Evolutionary conservation across 805 yeast species (phyloP).

Genomic region (Ogataea thermomethanolica): DNA sequence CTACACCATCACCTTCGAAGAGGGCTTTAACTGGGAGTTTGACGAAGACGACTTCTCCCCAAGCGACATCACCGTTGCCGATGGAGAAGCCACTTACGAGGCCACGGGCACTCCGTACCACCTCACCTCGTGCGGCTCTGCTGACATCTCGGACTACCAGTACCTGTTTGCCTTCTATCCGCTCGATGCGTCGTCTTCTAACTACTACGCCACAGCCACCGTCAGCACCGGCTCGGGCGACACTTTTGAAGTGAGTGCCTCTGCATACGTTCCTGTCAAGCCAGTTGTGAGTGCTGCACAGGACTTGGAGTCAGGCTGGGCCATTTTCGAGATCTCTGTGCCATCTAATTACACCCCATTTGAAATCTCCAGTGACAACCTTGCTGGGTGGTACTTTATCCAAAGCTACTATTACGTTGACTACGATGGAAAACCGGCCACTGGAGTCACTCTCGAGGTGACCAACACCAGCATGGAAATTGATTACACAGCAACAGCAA

Average conservation of each 20-base stretch:
- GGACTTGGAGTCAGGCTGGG: slow-evolving; percentile 7
- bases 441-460: slow-evolving; percentile 1
- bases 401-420: slow-evolving; percentile 4
- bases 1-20: slow-evolving; percentile 2
- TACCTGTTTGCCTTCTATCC: slow-evolving; percentile 1
- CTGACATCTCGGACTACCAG: not conserved
- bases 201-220: slow-evolving; percentile 3
- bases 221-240: slow-evolving; percentile 1
- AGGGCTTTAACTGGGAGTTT: slow-evolving; percentile 8
- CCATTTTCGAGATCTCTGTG: slow-evolving; percentile 11
- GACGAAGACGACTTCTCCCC: slow-evolving; percentile 1
- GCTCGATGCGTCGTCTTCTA: not conserved
- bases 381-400: slow-evolving; percentile 6
- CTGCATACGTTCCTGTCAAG: slow-evolving; percentile 1
- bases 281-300: slow-evolving; percentile 7
- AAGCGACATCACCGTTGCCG: not conserved
- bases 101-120: not conserved
- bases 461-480: slow-evolving; percentile 4
- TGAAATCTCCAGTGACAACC: slow-evolving; percentile 5
- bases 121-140: not conserved
- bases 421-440: slow-evolving; percentile 1
- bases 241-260: not conserved
- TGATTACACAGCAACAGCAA: slow-evolving; percentile 2
- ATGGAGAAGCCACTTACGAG: not conserved
- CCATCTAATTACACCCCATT: slow-evolving; percentile 13